Conservation (phyloP, 208 protist species). For the Naegleria fowleri region DNA sequence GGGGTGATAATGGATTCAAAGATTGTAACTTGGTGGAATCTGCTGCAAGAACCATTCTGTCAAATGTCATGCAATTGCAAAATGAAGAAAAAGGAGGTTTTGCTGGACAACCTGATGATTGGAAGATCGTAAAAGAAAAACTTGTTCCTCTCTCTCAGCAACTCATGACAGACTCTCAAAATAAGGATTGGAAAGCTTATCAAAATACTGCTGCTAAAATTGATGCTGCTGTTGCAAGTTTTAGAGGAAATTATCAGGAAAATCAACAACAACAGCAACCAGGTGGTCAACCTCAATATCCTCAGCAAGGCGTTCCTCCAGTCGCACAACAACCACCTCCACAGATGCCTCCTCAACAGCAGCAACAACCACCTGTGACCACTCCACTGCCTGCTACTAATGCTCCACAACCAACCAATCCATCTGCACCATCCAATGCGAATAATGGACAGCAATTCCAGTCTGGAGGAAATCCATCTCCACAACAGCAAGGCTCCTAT, state of each 20-base stretch:
- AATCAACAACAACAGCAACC: background rate
- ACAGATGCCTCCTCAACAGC: background rate
- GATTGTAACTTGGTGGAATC: background rate
- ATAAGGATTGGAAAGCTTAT: background rate
- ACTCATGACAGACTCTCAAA: background rate
- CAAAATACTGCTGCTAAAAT: background rate
- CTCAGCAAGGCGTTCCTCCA: background rate
- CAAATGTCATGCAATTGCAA: background rate
- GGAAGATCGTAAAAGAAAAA: background rate
- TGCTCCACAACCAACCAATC: no score
- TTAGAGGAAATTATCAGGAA: background rate
- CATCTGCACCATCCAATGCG: no score
- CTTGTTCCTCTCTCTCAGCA: background rate
- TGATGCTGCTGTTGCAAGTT: background rate
- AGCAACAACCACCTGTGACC: background rate
- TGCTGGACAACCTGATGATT: background rate
- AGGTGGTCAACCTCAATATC: background rate
- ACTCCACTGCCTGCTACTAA: no score
- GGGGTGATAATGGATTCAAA: background rate
- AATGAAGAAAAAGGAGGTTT: background rate
- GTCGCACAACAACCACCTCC: background rate
- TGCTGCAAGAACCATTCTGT: background rate
- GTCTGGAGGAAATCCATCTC: background rate
- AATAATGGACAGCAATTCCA: background rate
- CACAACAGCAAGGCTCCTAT: background rate